Conservation (phyloP, 768 basidiomycete species). For the Strobilomyces dryophilus region DNA sequence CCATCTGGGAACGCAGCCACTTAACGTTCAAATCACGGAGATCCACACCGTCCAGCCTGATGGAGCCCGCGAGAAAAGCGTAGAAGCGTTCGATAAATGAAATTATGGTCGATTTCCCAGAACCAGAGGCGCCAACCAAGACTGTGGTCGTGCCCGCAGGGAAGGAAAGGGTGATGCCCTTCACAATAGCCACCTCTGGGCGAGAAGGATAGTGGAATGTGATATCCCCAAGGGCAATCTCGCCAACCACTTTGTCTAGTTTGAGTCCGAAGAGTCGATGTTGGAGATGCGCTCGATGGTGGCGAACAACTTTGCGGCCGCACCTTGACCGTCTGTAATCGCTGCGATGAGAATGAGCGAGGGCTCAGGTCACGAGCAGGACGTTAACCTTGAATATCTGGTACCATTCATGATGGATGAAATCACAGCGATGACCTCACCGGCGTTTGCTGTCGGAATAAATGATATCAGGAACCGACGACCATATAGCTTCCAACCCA, state of each 20-base stretch:
- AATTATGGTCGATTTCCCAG: conserved; percentile 63
- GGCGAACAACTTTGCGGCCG: conserved; percentile 81
- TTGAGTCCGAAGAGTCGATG: conserved; percentile 69
- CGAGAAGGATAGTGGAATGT: conserved; percentile 85
- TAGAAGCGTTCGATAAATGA: conserved; percentile 86
- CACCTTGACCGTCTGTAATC: conserved; percentile 73
- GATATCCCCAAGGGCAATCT: conserved; percentile 69
- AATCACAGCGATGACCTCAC: conserved; percentile 82
- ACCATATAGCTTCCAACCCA: conserved; percentile 20
- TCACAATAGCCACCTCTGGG: conserved; percentile 78
- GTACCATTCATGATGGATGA: conserved; percentile 84
- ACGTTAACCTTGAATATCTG: conserved; percentile 73
- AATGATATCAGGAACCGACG: background rate
- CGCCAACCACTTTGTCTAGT: conserved; percentile 62
- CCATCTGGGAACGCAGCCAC: conserved; percentile 85
- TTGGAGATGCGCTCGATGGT: conserved; percentile 85
- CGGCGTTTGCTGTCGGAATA: conserved; percentile 48
- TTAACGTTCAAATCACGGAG: conserved; percentile 73
- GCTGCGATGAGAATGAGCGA: conserved; percentile 36
- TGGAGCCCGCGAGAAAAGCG: conserved; percentile 63
- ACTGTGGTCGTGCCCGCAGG: conserved; percentile 74
- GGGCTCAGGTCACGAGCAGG: background rate
- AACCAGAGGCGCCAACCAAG: conserved; percentile 68
- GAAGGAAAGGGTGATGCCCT: conserved; percentile 63
- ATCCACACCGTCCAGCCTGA: conserved; percentile 68